Evolutionary conservation across 1,139 yeast genomes (phyloP), one percentile per base, ranked within the genome.

Genomic region (Kurtzmaniella quercitrusa): DNA sequence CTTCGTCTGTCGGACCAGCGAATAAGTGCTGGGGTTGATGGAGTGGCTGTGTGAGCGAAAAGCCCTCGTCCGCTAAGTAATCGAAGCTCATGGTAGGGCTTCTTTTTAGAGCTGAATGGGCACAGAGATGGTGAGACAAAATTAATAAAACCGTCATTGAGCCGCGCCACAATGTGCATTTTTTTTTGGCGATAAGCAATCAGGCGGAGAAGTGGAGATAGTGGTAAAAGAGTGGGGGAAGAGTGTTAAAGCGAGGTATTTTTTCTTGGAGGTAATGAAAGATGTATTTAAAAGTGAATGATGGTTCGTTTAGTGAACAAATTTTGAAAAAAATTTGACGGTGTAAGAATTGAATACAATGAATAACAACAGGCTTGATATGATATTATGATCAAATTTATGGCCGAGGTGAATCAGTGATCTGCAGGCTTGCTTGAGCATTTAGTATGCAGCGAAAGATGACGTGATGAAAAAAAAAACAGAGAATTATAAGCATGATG

Each of bases 181-280:
- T 19, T 20, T 34, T 19, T 34, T 26, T 26, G 30, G 30, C 30
- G 30, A 26, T 26, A 26, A 26, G 30, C 30, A 26, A 26, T 26
- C 30, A 26, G 30, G 47, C 39, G 23, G 39, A 33, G 34, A 20
- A 30, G 16, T 38, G 21, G 39, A 22, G 23, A 15, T 28, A 14
- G 21, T 11, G 30, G n/a, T 6, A 9, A 14, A 5, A 7, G 18
- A 5, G 26, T 6, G 21, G 22, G 23, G 11, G 38, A 35, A 23
- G 14, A 17, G 5, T 5, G 14, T 8, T n/a, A 17, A 35, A 35
- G 34, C 14, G 34, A 8, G 34, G n/a, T n/a, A n/a, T n/a, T n/a
- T n/a, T n/a, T n/a, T n/a, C n/a, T n/a, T 21, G 26, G 26, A 21
- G 26, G 26, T 21, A 21, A 11, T 21, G 26, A 11, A 21, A 7